Conservation (phyloP, 768 basidiomycete species). For the Mycena kentingensis region DNA sequence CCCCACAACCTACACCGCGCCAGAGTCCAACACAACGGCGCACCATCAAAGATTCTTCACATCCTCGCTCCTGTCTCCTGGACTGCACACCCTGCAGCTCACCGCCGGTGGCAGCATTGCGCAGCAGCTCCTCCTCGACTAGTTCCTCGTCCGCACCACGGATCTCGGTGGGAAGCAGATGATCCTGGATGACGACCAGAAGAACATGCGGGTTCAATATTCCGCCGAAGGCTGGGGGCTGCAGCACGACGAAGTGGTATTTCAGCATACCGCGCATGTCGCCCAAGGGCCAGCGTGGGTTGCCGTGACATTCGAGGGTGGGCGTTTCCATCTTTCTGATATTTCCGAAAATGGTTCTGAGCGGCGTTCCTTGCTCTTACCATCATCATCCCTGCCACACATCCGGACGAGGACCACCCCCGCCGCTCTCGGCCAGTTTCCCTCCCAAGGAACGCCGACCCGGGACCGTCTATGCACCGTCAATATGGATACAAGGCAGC, state of each 20-base stretch:
- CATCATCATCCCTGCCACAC: no score
- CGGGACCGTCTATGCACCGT: no score
- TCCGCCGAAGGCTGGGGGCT: background rate
- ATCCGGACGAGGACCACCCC: no score
- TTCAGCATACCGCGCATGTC: background rate
- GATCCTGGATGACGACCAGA: background rate
- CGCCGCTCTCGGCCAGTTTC: no score
- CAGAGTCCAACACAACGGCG: background rate
- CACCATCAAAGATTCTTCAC: constrained; percentile 1
- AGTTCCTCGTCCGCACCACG: background rate
- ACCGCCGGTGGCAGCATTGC: background rate
- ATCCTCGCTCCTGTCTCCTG: background rate
- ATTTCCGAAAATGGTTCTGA: background rate
- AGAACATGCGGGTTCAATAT: background rate
- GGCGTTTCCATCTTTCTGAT: background rate
- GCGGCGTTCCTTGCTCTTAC: no score
- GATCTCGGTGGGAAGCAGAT: background rate
- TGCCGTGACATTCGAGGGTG: background rate
- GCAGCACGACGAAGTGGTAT: background rate
- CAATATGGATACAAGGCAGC: no score
- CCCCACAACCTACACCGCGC: background rate
- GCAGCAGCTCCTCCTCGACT: background rate
- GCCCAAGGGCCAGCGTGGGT: background rate
- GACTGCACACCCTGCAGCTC: background rate
- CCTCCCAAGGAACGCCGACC: no score